Evolutionary conservation across 306 rosid genomes (phyloP).

Genomic region (Vigna trinervia): DNA sequence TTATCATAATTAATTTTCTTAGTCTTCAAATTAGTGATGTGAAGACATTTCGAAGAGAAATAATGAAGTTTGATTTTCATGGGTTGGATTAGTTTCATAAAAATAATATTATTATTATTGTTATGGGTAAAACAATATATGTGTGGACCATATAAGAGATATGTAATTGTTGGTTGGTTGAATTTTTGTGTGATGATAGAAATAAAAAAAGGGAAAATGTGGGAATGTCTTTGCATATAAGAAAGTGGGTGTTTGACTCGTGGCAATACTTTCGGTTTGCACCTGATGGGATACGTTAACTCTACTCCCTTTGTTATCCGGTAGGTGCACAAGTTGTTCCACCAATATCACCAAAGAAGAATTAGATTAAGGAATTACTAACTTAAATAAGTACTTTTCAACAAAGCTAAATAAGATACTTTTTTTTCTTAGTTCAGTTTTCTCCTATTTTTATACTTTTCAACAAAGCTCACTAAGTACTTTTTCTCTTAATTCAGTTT

Average conservation of each 20-base stretch:
- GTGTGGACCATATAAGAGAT: background rate
- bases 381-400: background rate
- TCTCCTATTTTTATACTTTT: background rate
- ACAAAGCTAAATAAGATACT: too few relatives aligned
- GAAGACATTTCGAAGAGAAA: background rate
- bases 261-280: slow-evolving; percentile 9
- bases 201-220: background rate
- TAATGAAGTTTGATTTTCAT: background rate
- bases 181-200: background rate
- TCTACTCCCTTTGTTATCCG: background rate
- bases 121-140: background rate
- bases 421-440: background rate
- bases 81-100: background rate
- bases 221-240: background rate
- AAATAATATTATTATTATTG: too few relatives aligned
- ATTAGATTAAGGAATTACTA: background rate
- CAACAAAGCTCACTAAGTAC: too few relatives aligned
- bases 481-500: too few relatives aligned
- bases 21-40: background rate
- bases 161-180: slow-evolving; percentile 14
- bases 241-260: slow-evolving; percentile 37
- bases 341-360: background rate
- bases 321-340: slow-evolving; percentile 31
- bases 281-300: slow-evolving; percentile 1
- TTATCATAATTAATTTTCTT: background rate